Conservation (phyloP, 148 eudicot genomes). For the Fagopyrum homotropicum region DNA sequence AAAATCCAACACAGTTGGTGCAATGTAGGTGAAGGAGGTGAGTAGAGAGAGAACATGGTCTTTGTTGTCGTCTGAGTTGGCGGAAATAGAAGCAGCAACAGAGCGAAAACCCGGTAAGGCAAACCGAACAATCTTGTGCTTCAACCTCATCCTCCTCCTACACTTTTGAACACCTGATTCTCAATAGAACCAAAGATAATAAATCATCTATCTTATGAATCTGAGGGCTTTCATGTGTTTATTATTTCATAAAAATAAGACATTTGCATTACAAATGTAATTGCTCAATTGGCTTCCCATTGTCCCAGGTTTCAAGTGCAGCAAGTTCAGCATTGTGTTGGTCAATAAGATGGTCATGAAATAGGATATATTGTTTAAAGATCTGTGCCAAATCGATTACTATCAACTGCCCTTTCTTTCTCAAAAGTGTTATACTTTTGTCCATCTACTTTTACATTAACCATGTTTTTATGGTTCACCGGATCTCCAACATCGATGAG, state of each 20-base stretch:
- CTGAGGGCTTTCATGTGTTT: no score
- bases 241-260: no score
- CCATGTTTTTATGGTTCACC: constrained; percentile 24
- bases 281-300: neutral
- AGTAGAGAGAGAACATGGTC: constrained; percentile 55
- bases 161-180: no score
- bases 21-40: neutral
- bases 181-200: no score
- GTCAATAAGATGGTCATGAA: neutral
- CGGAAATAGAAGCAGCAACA: constrained; percentile 60
- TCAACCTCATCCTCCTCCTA: no score
- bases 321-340: no score
- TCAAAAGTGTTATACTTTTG: constrained; percentile 40
- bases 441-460: constrained; percentile 23
- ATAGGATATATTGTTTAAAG: constrained; percentile 7
- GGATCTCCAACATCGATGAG: constrained; percentile 74
- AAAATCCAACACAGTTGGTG: neutral
- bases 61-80: constrained; percentile 42
- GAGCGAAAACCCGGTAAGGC: constrained; percentile 52
- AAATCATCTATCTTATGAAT: no score
- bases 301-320: no score
- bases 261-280: no score
- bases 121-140: no score
- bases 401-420: neutral
- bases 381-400: neutral